Evolutionary conservation across 139 green algal genomes (phyloP).

Genomic region (Micractinium sp.): DNA sequence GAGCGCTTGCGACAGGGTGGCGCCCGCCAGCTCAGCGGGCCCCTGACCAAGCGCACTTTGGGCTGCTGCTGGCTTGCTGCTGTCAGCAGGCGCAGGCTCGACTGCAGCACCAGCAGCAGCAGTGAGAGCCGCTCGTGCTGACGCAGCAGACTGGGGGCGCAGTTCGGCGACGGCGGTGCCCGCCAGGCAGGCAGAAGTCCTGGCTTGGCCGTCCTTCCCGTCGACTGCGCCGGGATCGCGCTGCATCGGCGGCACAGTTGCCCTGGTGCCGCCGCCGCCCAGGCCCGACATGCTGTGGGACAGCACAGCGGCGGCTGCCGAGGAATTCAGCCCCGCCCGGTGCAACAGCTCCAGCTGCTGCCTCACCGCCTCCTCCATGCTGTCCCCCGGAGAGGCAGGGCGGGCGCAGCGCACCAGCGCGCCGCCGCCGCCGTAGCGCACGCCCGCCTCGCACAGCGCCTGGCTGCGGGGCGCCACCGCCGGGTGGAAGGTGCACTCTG

Average conservation of each 20-base stretch:
- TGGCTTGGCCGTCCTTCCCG: background rate
- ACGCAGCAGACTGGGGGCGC: background rate
- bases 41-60: background rate
- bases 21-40: background rate
- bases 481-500: background rate
- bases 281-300: background rate
- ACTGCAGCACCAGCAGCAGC: background rate
- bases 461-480: background rate
- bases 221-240: background rate
- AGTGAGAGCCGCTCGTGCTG: too few relatives aligned
- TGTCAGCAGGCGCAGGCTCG: background rate
- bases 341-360: constrained; percentile 1
- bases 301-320: background rate
- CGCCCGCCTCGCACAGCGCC: background rate
- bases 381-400: background rate
- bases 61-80: background rate
- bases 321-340: background rate
- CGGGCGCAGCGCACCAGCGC: background rate
- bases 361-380: background rate
- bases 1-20: background rate
- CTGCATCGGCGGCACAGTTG: background rate
- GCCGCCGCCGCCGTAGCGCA: constrained; percentile 11
- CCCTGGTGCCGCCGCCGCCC: background rate
- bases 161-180: background rate
- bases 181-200: background rate